phyloP scores from a whole-genome alignment of 306 rosid species.

The Hylodesmum podocarpum region DNA sequence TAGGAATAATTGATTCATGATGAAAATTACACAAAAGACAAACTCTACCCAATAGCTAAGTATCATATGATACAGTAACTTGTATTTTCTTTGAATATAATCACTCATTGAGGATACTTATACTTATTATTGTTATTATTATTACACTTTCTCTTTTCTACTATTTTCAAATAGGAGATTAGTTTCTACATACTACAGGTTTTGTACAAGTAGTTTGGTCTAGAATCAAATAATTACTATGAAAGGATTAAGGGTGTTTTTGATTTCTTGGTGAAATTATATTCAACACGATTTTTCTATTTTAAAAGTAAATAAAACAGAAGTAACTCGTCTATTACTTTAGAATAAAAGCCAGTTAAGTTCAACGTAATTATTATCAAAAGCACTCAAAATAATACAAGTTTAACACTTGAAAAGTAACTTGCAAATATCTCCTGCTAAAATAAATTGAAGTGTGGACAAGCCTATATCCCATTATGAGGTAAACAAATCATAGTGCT shows the following conservation, averaged over 20 bases:
- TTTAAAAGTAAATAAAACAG: too few species aligned
- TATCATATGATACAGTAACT: background rate
- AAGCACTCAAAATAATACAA: background rate
- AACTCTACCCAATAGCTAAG: background rate
- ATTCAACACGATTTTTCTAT: too few species aligned
- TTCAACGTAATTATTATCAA: too few species aligned
- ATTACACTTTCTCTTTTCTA: background rate
- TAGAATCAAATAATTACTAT: background rate
- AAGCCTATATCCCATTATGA: slow-evolving; percentile 22
- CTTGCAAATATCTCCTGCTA: background rate
- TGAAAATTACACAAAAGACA: background rate
- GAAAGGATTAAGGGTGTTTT: background rate
- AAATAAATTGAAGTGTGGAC: slow-evolving; percentile 32
- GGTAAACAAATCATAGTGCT: slow-evolving; percentile 31
- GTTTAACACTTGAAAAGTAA: background rate
- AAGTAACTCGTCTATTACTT: too few species aligned
- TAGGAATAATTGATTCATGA: background rate
- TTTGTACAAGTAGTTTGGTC: background rate
- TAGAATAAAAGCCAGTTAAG: too few species aligned
- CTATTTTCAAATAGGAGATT: background rate
- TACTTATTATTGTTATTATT: too few species aligned
- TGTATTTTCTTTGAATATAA: background rate
- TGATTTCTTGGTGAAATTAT: too few species aligned
- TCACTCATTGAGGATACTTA: too few species aligned
- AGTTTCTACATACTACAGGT: background rate